These are phyloP conservation scores for Auriculariales sp. DNA, from an alignment of 768 basidiomycete species.

Conservation along the genomic window DNA sequence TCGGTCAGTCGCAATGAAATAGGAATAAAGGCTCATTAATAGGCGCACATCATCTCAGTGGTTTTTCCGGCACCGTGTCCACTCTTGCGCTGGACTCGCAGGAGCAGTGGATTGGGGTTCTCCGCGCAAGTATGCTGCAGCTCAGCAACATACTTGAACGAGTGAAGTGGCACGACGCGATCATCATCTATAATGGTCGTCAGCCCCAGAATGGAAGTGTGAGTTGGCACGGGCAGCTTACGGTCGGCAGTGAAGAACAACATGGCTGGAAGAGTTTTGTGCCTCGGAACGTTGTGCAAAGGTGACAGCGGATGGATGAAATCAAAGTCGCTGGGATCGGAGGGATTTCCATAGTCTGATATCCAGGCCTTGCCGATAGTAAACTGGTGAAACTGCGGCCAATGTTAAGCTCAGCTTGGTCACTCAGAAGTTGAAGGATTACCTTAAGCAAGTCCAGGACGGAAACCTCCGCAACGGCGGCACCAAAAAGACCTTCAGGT, in stretches of 20 bases:
- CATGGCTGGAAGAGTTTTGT: constrained; percentile 48
- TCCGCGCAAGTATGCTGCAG: constrained; percentile 49
- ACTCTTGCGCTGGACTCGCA: constrained; percentile 66
- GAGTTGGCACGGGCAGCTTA: constrained; percentile 25
- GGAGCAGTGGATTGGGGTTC: constrained; percentile 58
- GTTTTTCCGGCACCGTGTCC: constrained; percentile 74
- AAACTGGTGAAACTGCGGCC: too few relatives aligned
- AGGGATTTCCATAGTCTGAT: constrained; percentile 65
- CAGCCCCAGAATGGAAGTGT: not conserved
- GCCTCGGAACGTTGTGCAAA: constrained; percentile 57
- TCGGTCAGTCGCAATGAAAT: not conserved
- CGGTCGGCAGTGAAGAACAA: constrained; percentile 70
- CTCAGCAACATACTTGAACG: constrained; percentile 72
- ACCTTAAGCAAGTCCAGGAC: constrained; percentile 72
- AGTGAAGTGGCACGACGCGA: constrained; percentile 76
- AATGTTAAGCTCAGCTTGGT: too few relatives aligned
- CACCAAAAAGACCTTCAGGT: constrained; percentile 62
- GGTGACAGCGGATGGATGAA: constrained; percentile 73
- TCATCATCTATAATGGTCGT: constrained; percentile 44
- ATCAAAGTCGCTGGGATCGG: constrained; percentile 66
- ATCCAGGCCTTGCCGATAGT: constrained; percentile 71
- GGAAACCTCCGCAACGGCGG: constrained; percentile 67
- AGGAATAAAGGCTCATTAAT: too few relatives aligned
- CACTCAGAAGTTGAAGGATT: too few relatives aligned
- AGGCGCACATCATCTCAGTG: constrained; percentile 48